Evolutionary conservation across 345 rosid genomes (phyloP).

Genomic region (Salix suchowensis): DNA sequence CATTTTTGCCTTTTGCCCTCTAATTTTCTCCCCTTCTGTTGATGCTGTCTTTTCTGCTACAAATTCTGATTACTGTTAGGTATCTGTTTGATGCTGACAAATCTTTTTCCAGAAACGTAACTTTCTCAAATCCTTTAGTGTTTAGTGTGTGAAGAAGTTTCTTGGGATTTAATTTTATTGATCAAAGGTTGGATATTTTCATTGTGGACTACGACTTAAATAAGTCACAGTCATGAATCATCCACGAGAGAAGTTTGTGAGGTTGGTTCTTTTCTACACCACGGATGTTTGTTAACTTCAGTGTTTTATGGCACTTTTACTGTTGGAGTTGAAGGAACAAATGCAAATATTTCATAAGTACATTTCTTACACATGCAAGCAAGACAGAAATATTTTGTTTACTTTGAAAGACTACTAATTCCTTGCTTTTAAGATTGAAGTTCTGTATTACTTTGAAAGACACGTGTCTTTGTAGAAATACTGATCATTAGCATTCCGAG

Average conservation of each 20-base stretch:
- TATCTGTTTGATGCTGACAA: neutral
- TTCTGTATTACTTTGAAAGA: too few species aligned
- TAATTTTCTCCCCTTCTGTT: too few species aligned
- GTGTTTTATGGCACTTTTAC: neutral
- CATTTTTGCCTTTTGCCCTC: neutral
- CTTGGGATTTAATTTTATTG: neutral
- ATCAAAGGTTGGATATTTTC: constrained; percentile 11
- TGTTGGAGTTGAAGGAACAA: neutral
- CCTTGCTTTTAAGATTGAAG: neutral
- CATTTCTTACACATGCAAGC: neutral
- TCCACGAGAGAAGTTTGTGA: constrained; percentile 56
- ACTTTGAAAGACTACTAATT: neutral
- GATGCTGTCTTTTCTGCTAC: too few species aligned
- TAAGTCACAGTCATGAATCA: constrained; percentile 36
- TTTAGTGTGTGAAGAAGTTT: constrained; percentile 14
- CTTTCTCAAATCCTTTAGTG: neutral
- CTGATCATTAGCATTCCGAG: neutral
- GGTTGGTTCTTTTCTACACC: constrained; percentile 30
- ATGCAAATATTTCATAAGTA: neutral
- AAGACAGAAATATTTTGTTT: neutral
- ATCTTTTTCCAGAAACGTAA: neutral
- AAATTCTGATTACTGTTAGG: neutral
- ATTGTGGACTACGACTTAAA: neutral
- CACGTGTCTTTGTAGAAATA: too few species aligned
- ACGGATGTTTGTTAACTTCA: neutral